Conservation (phyloP, 2,329 filamentous ascomycete genomes). For the Alternaria brassicae region DNA sequence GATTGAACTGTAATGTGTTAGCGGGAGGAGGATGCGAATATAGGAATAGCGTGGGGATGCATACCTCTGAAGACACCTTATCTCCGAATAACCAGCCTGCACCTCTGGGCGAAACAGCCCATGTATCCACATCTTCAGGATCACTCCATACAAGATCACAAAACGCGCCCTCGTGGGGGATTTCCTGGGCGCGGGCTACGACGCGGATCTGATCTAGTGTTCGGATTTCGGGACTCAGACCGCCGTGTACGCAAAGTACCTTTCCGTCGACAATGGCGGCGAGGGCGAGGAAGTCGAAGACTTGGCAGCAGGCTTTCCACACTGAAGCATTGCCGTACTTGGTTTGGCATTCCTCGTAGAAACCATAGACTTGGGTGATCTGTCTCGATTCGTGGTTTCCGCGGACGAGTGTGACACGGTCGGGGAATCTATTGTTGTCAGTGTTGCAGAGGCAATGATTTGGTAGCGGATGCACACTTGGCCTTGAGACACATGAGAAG, state of each 20-base stretch:
- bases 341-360: conserved; percentile 98
- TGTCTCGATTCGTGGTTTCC: conserved; percentile 97
- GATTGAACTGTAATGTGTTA: conserved; percentile 64
- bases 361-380: conserved; percentile 98
- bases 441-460: neutral
- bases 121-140: conserved; percentile 73
- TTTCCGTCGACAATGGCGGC: conserved; percentile 98
- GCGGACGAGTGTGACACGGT: conserved; percentile 74
- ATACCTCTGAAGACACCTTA: conserved; percentile 71
- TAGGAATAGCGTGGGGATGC: conserved; percentile 16
- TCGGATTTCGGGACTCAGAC: conserved; percentile 94
- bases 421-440: conserved; percentile 64
- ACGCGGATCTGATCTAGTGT: conserved; percentile 85
- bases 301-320: conserved; percentile 98
- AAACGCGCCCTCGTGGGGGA: conserved; percentile 97
- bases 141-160: conserved; percentile 97
- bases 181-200: conserved; percentile 83
- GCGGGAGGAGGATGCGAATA: neutral
- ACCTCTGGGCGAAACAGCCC: conserved; percentile 72
- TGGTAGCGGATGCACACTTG: conserved; percentile 58
- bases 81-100: conserved; percentile 74
- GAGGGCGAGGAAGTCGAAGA: conserved; percentile 97
- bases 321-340: conserved; percentile 99
- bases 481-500: conserved; percentile 75
- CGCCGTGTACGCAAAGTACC: conserved; percentile 98